Evolutionary conservation across 768 basidiomycete species (phyloP).

Genomic region (Suillus cothurnatus): DNA sequence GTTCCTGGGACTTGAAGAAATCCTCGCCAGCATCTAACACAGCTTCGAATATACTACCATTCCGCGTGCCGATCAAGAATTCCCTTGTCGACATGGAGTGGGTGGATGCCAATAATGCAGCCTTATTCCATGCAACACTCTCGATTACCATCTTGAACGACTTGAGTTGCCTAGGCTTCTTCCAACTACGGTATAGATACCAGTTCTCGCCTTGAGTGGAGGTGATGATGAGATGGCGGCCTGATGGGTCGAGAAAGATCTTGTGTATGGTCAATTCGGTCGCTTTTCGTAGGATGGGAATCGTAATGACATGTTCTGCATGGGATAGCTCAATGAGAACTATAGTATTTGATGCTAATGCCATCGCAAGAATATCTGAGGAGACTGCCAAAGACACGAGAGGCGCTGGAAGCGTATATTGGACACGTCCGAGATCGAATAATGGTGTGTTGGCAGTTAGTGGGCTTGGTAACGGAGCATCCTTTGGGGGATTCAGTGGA

Average conservation of each 20-base stretch:
- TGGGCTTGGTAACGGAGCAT: conserved; percentile 24
- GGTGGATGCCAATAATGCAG: conserved; percentile 60
- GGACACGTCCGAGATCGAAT: conserved; percentile 87
- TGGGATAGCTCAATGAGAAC: conserved; percentile 89
- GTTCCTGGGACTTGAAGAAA: conserved; percentile 87
- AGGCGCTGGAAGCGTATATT: conserved; percentile 86
- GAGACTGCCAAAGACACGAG: conserved; percentile 81
- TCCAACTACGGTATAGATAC: conserved; percentile 83
- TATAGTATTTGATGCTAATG: conserved; percentile 70
- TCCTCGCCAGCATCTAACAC: conserved; percentile 90
- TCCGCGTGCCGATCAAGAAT: conserved; percentile 83
- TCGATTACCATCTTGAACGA: conserved; percentile 86
- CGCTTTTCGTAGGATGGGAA: conserved; percentile 74
- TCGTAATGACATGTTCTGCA: conserved; percentile 82
- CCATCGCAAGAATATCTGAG: conserved; percentile 88
- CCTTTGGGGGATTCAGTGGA: conserved; percentile 31
- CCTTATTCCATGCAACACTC: conserved; percentile 89
- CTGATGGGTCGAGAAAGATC: conserved; percentile 91
- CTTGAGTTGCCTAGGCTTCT: conserved; percentile 80
- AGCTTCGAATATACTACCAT: conserved; percentile 86
- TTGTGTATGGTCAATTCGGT: conserved; percentile 79
- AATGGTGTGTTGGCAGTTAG: conserved; percentile 53
- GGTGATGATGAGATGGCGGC: conserved; percentile 85
- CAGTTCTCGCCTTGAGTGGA: conserved; percentile 91
- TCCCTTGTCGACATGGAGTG: conserved; percentile 78